Conservation (phyloP, 192 early-diverging fungal species). For the Backusella tarrabulga region DNA sequence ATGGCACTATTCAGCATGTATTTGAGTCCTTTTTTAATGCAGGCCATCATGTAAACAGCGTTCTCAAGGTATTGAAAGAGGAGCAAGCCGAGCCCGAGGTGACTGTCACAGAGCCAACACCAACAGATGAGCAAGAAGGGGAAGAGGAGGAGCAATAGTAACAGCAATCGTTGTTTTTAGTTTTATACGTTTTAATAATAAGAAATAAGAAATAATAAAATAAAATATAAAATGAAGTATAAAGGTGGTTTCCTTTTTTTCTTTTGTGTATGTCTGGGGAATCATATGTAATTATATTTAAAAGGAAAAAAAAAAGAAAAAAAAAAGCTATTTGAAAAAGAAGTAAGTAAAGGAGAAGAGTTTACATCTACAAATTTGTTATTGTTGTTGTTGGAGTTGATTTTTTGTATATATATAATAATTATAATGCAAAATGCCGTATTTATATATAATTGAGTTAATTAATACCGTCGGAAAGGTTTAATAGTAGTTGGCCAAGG, state of each 20-base stretch:
- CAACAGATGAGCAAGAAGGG: background rate
- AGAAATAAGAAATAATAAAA: background rate
- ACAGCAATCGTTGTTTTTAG: background rate
- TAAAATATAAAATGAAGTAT: background rate
- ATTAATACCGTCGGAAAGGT: conserved; percentile 47
- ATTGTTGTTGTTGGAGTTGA: background rate
- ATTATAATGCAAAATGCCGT: background rate
- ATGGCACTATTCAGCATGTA: conserved; percentile 36
- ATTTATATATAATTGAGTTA: background rate
- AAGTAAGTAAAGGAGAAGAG: background rate
- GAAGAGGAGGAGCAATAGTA: background rate
- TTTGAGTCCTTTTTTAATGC: conserved; percentile 37
- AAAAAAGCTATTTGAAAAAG: background rate
- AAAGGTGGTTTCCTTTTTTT: background rate
- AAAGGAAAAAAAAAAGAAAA: background rate
- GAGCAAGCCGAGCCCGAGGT: background rate
- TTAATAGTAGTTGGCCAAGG: conserved; percentile 65
- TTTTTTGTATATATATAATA: background rate
- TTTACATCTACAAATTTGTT: conserved; percentile 6
- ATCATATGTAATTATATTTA: background rate
- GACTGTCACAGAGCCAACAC: background rate
- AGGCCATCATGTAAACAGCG: conserved; percentile 29
- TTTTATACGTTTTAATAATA: background rate
- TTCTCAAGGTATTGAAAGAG: conserved; percentile 29
- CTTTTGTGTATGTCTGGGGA: background rate